Evolutionary conservation across 1,139 yeast genomes (phyloP), one percentile per base, ranked within the genome.

Genomic region (Candida glucosophila): DNA sequence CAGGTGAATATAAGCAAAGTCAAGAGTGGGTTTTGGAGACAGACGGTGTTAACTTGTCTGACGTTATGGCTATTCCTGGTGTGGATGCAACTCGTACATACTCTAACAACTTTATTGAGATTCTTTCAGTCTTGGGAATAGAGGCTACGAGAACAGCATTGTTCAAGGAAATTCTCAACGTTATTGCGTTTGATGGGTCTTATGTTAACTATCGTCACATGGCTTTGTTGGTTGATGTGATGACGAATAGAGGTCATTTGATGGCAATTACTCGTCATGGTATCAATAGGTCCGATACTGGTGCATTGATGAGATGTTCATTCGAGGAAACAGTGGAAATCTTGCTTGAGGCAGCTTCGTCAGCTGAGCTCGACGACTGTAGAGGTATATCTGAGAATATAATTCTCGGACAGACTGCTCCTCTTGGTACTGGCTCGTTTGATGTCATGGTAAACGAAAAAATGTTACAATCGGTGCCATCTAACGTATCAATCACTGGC

Each of bases 261-360:
- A 90, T 92, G 85, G 97, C 98, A 19, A 90, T 92, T 44, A 90
- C 98, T 27, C 94, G 99, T 72, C 98, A 90, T 53, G 99, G 99
- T 73, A 90, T 92, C 58, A 92, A 92, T 56, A 79, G 98, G 61
- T 83, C 95, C 19, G 96, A 90, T 40, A 92, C 98, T 17, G 98
- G 98, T 61, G 98, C 98, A 2, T 70, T 92, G 49, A 92, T 92
- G 98, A 77, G 98, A 59, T 90, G 96, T 66, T 90, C 98, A 27
- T 92, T 92, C 65, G 99, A 92, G 63, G 98, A 92, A 57, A 92
- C 99, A 3, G 98, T 90, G 21, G 98, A 92, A 61, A 90, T 92
- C 47, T 64, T 92, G 49, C 75, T 92, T 44, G 98, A 92, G 49
- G 99, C 99, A 19, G 98, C 95, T 50, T 94, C 97, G 4, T 76